Evolutionary conservation across 2,329 filamentous ascomycete genomes (phyloP).

Genomic region (Monilinia laxa): DNA sequence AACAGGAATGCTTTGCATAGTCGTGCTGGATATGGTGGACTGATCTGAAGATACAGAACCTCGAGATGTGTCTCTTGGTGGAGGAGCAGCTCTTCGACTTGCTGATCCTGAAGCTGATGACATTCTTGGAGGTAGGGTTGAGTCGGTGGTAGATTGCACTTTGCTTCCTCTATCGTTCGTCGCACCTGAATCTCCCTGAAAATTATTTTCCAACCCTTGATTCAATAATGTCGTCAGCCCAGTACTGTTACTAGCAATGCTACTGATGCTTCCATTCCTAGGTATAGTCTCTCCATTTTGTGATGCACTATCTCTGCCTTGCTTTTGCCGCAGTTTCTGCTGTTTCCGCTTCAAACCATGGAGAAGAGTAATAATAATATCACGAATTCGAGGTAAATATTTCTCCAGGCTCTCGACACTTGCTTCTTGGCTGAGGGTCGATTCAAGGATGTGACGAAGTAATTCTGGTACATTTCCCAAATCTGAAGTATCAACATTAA

Average conservation of each 20-base stretch:
- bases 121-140: constrained; percentile 49
- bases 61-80: constrained; percentile 53
- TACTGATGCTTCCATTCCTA: constrained; percentile 57
- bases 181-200: constrained; percentile 29
- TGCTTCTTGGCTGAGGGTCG: constrained; percentile 94
- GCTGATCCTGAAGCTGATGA: constrained; percentile 34
- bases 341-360: constrained; percentile 98
- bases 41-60: constrained; percentile 56
- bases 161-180: constrained; percentile 31
- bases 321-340: constrained; percentile 72
- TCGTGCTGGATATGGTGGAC: constrained; percentile 70
- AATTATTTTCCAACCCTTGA: constrained; percentile 47
- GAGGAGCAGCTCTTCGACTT: constrained; percentile 30
- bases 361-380: constrained; percentile 97
- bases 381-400: constrained; percentile 89
- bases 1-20: constrained; percentile 74
- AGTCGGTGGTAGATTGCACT: constrained; percentile 34
- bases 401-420: constrained; percentile 90
- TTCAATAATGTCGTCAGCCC: constrained; percentile 59
- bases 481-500: constrained; percentile 92
- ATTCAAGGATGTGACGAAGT: constrained; percentile 85
- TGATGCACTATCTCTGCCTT: constrained; percentile 49
- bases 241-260: constrained; percentile 56
- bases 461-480: constrained; percentile 93
- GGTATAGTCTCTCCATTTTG: constrained; percentile 35